A percentile compares a stretch with the other conserved stretches of the same genome.
Conservation (phyloP, 495 filamentous ascomycete genomes). For the Penicillium taxi region DNA sequence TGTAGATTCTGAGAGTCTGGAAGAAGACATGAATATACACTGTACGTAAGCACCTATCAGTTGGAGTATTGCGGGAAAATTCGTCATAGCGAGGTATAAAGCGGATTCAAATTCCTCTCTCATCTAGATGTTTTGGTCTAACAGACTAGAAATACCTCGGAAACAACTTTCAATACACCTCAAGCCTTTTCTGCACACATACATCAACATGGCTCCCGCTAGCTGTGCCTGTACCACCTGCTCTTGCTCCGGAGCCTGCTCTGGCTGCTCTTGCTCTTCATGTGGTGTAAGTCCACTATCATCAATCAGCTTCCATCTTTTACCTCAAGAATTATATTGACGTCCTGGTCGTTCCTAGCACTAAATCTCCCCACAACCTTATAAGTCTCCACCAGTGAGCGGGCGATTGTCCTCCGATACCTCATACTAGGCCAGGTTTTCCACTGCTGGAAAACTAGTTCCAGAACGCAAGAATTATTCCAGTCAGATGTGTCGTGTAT, state of each 20-base stretch:
- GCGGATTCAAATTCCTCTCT: too few relatives aligned
- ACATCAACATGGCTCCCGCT: conserved; percentile 36
- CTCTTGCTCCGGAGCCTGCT: conserved; percentile 40
- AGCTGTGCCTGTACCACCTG: conserved; percentile 41
- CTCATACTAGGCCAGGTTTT: conserved; percentile 21
- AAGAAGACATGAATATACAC: too few relatives aligned
- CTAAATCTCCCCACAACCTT: conserved; percentile 17
- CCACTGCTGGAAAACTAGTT: conserved; percentile 20
- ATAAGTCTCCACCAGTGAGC: conserved; percentile 13
- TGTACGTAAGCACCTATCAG: too few relatives aligned
- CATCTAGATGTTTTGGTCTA: too few relatives aligned
- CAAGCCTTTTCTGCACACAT: conserved; percentile 1
- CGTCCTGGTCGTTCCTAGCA: conserved; percentile 21
- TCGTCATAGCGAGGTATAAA: conserved; percentile 20
- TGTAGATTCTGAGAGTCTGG: too few relatives aligned
- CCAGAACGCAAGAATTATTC: too few relatives aligned
- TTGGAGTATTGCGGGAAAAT: too few relatives aligned
- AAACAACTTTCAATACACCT: conserved; percentile 5
- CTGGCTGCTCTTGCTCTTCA: conserved; percentile 33
- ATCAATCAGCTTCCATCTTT: not conserved
- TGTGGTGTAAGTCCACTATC: conserved; percentile 26
- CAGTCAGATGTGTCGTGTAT: conserved; percentile 1
- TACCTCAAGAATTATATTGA: not conserved
- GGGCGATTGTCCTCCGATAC: conserved; percentile 19
- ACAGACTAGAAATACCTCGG: too few relatives aligned